These are phyloP conservation scores for Pythium vanterpoolii DNA, from an alignment of 352 stramenopile genomes.

Conservation along the genomic window DNA sequence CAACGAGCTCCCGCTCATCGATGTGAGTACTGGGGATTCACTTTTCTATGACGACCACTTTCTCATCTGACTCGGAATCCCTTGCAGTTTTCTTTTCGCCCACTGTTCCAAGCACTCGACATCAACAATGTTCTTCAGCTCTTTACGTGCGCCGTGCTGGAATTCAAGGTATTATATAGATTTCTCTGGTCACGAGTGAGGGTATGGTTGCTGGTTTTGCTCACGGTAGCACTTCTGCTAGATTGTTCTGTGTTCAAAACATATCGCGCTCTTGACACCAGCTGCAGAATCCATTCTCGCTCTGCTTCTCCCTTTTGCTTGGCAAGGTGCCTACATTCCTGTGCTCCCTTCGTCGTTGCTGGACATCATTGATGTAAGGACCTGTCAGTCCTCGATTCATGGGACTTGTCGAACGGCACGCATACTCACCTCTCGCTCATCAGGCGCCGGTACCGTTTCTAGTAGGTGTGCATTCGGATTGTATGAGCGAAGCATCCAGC, in stretches of 20 bases:
- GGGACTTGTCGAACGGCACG: not conserved
- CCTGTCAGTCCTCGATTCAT: too few relatives aligned
- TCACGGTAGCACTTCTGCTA: conserved; percentile 13
- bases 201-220: not conserved
- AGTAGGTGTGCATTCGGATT: conserved; percentile 87
- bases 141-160: conserved; percentile 88
- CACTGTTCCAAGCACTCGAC: conserved; percentile 91
- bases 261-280: conserved; percentile 88
- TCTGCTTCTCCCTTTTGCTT: conserved; percentile 92
- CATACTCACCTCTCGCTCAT: not conserved
- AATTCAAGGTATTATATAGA: conserved; percentile 72
- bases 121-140: conserved; percentile 90
- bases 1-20: conserved; percentile 91
- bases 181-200: not conserved
- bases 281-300: conserved; percentile 89
- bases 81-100: conserved; percentile 89
- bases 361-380: conserved; percentile 91
- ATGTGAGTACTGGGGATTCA: conserved; percentile 42
- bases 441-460: conserved; percentile 93
- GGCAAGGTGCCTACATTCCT: conserved; percentile 94
- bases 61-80: not conserved
- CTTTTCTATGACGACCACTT: too few relatives aligned
- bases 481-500: conserved; percentile 51
- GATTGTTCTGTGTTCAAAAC: conserved; percentile 91
- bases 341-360: conserved; percentile 90